Evolutionary conservation across 495 filamentous ascomycete species (phyloP), one percentile per base, ranked within the genome.

Genomic region (Neurospora africana): DNA sequence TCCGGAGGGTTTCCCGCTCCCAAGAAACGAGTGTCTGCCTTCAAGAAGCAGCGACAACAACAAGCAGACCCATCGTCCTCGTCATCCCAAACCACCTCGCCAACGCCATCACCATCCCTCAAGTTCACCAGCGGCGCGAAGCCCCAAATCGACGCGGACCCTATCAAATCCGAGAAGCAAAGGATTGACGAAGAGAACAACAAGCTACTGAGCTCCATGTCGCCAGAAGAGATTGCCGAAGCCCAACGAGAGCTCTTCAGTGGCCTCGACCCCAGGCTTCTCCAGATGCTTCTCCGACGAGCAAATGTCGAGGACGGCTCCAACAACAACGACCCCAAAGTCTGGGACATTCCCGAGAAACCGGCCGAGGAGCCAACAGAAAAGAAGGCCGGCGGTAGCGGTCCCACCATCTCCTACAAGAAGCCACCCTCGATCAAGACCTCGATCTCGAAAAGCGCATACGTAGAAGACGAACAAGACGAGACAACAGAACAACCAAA

Each of bases 1-100:
- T 77, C 86, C 6, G 89, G 86, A n/a, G 95, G 95, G 1, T 98
- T 98, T 74, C 95, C 95, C 35, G 88, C 87, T 58, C 94, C 92
- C 82, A 94, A 91, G 77, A 94, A 91, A 76, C 90, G 95, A 47
- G 82, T 81, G 0, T 96, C 93, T 7, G 86, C 90, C 37, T 97
- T 97, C 85, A 94, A 92, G 75, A 89, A 92, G 77, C 88, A 87
- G 75, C 84, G 86, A 72, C 83, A 85, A 27, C 77, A 74, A 0
- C 68, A 74, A 39, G 13, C 72, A 15, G 23, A 65, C 21, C 30
- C 53, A 17, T n/a, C 38, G 69, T 47, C 68, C 35, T 58, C 68
- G 69, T 38, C 69, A 37, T 23, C 43, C 9, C 38, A 41, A 61
- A 11, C 40, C 68, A 39, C 33, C 9, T 23, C 21, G 39, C 41